Conservation (phyloP, 768 basidiomycete genomes). For the Pholiota conissans region DNA sequence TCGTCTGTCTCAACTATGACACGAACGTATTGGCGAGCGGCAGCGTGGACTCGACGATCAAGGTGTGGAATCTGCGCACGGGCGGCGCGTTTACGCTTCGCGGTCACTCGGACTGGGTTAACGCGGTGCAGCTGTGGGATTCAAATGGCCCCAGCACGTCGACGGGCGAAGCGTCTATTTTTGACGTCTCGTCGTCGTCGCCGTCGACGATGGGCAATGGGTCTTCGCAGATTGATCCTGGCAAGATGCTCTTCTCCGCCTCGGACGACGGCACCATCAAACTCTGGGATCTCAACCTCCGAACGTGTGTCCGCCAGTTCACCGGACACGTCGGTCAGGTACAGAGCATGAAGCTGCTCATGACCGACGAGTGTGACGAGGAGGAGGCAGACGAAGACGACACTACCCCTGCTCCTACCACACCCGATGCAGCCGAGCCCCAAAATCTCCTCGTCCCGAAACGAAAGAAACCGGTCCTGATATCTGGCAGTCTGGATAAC, state of each 20-base stretch:
- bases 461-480: constrained; percentile 67
- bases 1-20: constrained; percentile 91
- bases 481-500: constrained; percentile 92
- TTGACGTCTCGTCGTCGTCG: constrained; percentile 34
- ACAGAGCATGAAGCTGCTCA: constrained; percentile 82
- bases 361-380: constrained; percentile 56
- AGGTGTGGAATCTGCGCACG: constrained; percentile 91
- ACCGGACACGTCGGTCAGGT: constrained; percentile 93
- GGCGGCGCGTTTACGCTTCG: constrained; percentile 90
- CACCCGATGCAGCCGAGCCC: constrained; percentile 1
- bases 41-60: constrained; percentile 92
- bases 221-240: constrained; percentile 62
- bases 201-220: constrained; percentile 14
- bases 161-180: constrained; percentile 30
- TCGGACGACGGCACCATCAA: constrained; percentile 93
- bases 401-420: constrained; percentile 1
- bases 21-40: constrained; percentile 90
- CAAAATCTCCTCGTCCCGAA: constrained; percentile 17
- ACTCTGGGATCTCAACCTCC: constrained; percentile 86
- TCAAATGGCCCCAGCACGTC: constrained; percentile 35
- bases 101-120: constrained; percentile 96
- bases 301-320: constrained; percentile 82
- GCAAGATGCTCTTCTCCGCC: constrained; percentile 97
- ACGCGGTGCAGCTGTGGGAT: constrained; percentile 93
- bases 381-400: constrained; percentile 24